These are phyloP conservation scores for Phytophthora melonis DNA, from an alignment of 352 stramenopile genomes.

Conservation along the genomic window DNA sequence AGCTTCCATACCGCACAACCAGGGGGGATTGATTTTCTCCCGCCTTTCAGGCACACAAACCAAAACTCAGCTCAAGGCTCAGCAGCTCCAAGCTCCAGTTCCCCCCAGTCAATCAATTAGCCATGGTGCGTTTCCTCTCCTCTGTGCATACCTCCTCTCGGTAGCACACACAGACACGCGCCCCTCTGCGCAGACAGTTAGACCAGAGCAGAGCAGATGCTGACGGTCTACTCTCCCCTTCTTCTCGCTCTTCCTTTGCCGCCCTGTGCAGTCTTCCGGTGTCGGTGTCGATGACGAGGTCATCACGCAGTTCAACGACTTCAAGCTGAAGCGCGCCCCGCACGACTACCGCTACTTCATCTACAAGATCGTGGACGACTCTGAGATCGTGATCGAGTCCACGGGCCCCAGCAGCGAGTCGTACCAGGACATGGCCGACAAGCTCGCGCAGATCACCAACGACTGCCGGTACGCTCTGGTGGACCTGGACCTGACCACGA, in stretches of 20 bases:
- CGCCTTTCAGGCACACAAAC: conserved; percentile 30
- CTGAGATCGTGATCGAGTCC: conserved; percentile 94
- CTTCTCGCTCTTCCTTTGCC: background rate
- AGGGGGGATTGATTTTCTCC: conserved; percentile 29
- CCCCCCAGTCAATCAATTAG: conserved; percentile 24
- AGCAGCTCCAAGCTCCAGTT: conserved; percentile 16
- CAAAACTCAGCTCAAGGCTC: conserved; percentile 40
- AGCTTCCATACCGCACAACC: background rate
- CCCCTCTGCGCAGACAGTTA: no score
- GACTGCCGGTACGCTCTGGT: conserved; percentile 92
- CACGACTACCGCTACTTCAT: conserved; percentile 96
- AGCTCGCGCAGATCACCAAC: conserved; percentile 76
- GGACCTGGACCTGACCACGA: conserved; percentile 90
- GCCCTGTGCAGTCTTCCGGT: conserved; percentile 86
- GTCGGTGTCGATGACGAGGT: conserved; percentile 94
- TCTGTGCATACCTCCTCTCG: background rate
- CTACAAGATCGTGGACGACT: conserved; percentile 95
- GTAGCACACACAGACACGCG: no score
- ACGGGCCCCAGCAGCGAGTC: conserved; percentile 77
- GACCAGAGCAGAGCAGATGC: background rate
- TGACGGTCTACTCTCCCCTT: conserved; percentile 5
- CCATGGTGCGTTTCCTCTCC: conserved; percentile 34
- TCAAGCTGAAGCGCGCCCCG: conserved; percentile 95
- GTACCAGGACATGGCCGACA: conserved; percentile 90
- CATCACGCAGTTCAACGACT: conserved; percentile 94